Evolutionary conservation across 208 protist genomes (phyloP), one percentile per base, ranked within the genome.

Genomic region (Crithidia brevicula): DNA sequence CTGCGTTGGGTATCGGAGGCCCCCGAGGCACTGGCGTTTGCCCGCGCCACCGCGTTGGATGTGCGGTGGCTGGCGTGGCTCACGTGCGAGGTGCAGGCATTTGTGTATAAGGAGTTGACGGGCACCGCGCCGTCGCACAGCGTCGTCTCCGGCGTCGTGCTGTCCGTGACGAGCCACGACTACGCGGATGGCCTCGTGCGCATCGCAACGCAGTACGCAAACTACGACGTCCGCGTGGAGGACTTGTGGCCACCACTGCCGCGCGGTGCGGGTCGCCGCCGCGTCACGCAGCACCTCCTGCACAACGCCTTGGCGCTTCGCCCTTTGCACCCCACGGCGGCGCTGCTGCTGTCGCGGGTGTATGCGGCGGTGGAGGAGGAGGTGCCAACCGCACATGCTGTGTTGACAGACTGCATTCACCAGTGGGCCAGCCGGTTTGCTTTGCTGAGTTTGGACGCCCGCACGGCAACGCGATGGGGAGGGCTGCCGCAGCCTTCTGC

Each of bases 341-440:
- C 74, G 30, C 15, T 79, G 18, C 43, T 73, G 11, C 72, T 81
- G 9, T 46, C 75, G n/a, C 75, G 69, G 11, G 43, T 67, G 36
- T 66, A 81, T 58, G 59, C 75, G 2, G 50, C 49, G 4, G 34
- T 40, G 13, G 68, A 46, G 33, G 61, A 59, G 25, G 38, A 23
- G 22, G 45, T 62, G 47, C n/a, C 5, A n/a, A 25, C 40, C 31
- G 59, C 68, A 5, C 60, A 46, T 27, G 43, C 60, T 0, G 52
- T 74, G 16, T 40, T 74, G 31, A 74, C 68, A 2, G 68, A 74
- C 51, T 67, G 50, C 33, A 74, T 74, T 28, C 68, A 74, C 60
- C 36, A 38, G 22, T 74, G 68, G 68, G 68, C 68, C 10, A 49
- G 46, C 4, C 68, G 68, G 49, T 74, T 56, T 33, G 50, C 42